Conservation (phyloP, 179 eudicot species). For the Dionaea muscipula region DNA sequence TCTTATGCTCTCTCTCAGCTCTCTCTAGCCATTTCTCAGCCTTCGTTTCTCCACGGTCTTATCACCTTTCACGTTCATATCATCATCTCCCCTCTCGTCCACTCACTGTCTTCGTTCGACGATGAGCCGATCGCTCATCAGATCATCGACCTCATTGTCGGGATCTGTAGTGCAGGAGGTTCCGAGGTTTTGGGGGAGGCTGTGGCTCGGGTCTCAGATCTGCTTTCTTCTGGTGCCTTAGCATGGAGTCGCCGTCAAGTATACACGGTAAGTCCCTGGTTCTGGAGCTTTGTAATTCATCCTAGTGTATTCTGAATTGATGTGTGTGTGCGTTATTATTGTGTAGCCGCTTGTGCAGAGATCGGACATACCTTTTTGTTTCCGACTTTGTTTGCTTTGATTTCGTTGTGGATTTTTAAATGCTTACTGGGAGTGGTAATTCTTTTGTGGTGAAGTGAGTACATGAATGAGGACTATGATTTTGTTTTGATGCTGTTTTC, state of each 20-base stretch:
- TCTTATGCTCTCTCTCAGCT: conserved; percentile 88
- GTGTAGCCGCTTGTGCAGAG: too few relatives aligned
- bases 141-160: conserved; percentile 29
- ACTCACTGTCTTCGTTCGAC: conserved; percentile 30
- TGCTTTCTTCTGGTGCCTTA: conserved; percentile 33
- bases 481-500: too few relatives aligned
- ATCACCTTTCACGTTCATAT: conserved; percentile 53
- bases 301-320: too few relatives aligned
- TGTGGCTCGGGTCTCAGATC: conserved; percentile 34
- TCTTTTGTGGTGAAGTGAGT: too few relatives aligned
- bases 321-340: too few relatives aligned
- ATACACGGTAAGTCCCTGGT: conserved; percentile 24
- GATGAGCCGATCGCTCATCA: conserved; percentile 63
- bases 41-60: conserved; percentile 39
- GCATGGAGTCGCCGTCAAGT: conserved; percentile 63
- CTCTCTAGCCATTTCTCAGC: conserved; percentile 48
- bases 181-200: conserved; percentile 38
- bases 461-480: too few relatives aligned
- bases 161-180: conserved; percentile 27
- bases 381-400: too few relatives aligned
- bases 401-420: too few relatives aligned
- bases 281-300: too few relatives aligned
- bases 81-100: conserved; percentile 55
- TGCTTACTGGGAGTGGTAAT: too few relatives aligned
- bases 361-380: too few relatives aligned